phyloP scores from a whole-genome alignment of 352 stramenopile genomes.

The Phytophthora sp. region DNA sequence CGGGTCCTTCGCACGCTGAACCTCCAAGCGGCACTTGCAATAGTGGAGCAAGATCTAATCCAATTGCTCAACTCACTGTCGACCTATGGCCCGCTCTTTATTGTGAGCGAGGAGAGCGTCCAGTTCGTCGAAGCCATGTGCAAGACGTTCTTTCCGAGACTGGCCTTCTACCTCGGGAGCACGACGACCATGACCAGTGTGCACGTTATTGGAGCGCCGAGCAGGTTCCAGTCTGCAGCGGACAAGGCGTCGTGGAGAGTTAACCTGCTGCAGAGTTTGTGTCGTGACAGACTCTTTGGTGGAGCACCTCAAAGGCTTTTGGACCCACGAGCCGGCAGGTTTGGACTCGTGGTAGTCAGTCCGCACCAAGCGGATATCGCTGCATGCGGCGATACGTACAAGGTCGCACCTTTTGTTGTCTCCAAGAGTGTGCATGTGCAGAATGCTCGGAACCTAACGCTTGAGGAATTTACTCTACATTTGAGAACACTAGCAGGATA shows the following conservation, averaged over 20 bases:
- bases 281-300: slow-evolving; percentile 61
- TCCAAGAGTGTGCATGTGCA: slow-evolving; percentile 66
- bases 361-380: slow-evolving; percentile 62
- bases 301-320: slow-evolving; percentile 48
- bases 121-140: slow-evolving; percentile 68
- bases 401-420: slow-evolving; percentile 62
- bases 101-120: slow-evolving; percentile 68
- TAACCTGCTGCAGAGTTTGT: slow-evolving; percentile 59
- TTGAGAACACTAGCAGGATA: slow-evolving; percentile 62
- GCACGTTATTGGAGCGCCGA: slow-evolving; percentile 62
- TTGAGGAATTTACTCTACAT: slow-evolving; percentile 65
- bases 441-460: slow-evolving; percentile 49
- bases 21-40: slow-evolving; percentile 54
- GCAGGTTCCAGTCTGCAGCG: slow-evolving; percentile 51
- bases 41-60: slow-evolving; percentile 62
- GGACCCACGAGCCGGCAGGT: slow-evolving; percentile 43
- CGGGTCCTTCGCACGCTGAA: slow-evolving; percentile 49
- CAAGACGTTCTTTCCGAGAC: slow-evolving; percentile 64
- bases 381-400: slow-evolving; percentile 55
- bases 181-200: slow-evolving; percentile 58
- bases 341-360: slow-evolving; percentile 66
- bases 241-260: slow-evolving; percentile 66
- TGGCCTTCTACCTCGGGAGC: slow-evolving; percentile 65
- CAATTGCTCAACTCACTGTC: slow-evolving; percentile 60
- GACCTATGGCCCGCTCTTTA: slow-evolving; percentile 58